phyloP scores from a whole-genome alignment of 257 asterid species.

The Ballota nigra region DNA sequence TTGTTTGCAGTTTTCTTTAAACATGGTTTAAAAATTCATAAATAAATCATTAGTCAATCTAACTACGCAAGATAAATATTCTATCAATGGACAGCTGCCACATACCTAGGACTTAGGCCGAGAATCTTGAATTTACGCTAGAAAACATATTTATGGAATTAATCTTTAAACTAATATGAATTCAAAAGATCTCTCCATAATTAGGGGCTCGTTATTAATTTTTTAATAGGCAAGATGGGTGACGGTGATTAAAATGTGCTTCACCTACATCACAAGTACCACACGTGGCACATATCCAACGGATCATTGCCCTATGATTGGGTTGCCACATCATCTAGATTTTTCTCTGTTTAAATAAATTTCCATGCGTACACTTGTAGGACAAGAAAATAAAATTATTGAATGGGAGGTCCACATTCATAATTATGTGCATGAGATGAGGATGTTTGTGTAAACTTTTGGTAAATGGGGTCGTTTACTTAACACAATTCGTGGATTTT shows the following conservation, averaged over 20 bases:
- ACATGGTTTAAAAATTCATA: not conserved
- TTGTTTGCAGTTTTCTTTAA: constrained; percentile 12
- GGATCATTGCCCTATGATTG: constrained; percentile 22
- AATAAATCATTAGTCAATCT: constrained; percentile 7
- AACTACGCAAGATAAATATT: constrained; percentile 11
- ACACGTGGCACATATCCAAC: constrained; percentile 19
- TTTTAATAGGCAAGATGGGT: not conserved
- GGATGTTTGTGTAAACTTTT: constrained; percentile 29
- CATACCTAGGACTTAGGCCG: constrained; percentile 22
- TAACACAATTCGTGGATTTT: constrained; percentile 21
- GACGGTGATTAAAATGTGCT: constrained; percentile 26
- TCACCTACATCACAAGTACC: not conserved
- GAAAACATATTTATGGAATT: not conserved
- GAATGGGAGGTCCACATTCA: constrained; percentile 29
- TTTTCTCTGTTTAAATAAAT: not conserved
- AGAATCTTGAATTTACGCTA: constrained; percentile 3
- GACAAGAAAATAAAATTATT: constrained; percentile 18
- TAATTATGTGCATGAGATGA: constrained; percentile 32
- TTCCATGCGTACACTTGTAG: constrained; percentile 36
- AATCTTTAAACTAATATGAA: not conserved
- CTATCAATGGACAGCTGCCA: constrained; percentile 24
- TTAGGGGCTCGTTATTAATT: not conserved
- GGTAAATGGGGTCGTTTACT: constrained; percentile 18
- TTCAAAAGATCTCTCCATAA: constrained; percentile 8
- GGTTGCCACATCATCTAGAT: constrained; percentile 29